Conservation (phyloP, 306 rosid species). For the Cicer chorassanicum region DNA sequence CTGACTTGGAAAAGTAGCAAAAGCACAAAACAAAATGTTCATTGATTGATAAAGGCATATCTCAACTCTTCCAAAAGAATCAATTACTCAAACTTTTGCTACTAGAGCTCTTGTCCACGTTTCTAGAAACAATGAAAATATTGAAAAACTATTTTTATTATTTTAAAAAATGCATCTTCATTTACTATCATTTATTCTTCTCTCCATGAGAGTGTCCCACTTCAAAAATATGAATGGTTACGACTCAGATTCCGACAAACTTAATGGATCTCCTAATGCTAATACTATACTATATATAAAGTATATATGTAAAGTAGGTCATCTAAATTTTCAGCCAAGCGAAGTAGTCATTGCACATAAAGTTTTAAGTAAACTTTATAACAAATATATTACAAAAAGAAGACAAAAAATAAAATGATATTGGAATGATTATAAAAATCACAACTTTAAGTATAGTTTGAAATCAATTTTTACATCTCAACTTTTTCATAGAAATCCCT, state of each 20-base stretch:
- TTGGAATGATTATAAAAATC: not conserved
- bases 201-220: no score
- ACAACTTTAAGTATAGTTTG: not conserved
- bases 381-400: not conserved
- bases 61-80: constrained; percentile 26
- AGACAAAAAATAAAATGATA: not conserved
- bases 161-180: no score
- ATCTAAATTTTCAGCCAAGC: constrained; percentile 24
- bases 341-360: not conserved
- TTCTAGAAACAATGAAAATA: no score
- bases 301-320: constrained; percentile 27
- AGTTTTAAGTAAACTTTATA: not conserved
- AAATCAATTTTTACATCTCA: not conserved
- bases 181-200: no score
- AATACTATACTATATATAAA: constrained; percentile 21
- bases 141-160: no score
- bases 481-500: not conserved
- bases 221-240: constrained; percentile 9
- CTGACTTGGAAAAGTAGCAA: constrained; percentile 11
- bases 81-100: not conserved
- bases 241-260: constrained; percentile 55
- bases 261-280: constrained; percentile 25
- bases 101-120: not conserved
- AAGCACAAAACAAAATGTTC: not conserved
- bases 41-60: constrained; percentile 3